A percentile compares a stretch with the other conserved stretches of the same genome.
Evolutionary conservation across 2,329 filamentous ascomycete species (phyloP).

Genomic region (Pyrenophora tritici-repentis): DNA sequence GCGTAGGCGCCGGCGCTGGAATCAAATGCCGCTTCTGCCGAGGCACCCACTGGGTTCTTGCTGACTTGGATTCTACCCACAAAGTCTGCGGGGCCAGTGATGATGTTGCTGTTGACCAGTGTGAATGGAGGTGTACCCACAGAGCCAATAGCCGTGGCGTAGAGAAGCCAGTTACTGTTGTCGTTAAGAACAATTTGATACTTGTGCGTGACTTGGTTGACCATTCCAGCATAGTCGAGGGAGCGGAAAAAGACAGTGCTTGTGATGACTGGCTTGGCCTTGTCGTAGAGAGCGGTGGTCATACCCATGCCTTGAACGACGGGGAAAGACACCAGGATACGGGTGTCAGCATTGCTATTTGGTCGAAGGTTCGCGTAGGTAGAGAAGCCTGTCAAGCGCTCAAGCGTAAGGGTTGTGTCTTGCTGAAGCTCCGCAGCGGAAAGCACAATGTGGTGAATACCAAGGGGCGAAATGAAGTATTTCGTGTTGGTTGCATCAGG

Average conservation of each 20-base stretch:
- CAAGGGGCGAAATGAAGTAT: conserved; percentile 83
- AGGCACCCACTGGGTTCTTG: conserved; percentile 66
- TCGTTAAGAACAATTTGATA: conserved; percentile 54
- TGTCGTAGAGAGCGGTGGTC: conserved; percentile 76
- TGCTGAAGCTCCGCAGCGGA: conserved; percentile 75
- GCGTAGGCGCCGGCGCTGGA: conserved; percentile 77
- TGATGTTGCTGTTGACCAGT: conserved; percentile 67
- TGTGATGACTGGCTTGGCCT: conserved; percentile 71
- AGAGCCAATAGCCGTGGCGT: conserved; percentile 66
- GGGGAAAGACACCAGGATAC: conserved; percentile 73
- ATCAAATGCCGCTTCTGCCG: conserved; percentile 74
- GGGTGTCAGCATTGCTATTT: conserved; percentile 55
- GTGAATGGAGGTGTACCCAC: conserved; percentile 68
- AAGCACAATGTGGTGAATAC: conserved; percentile 79
- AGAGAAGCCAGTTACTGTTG: conserved; percentile 74
- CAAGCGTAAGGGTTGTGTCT: conserved; percentile 61
- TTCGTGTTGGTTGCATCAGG: conserved; percentile 48
- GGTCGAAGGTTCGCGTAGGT: conserved; percentile 67
- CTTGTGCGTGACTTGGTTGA: conserved; percentile 48
- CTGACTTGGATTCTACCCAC: conserved; percentile 80
- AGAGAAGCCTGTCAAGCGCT: conserved; percentile 61
- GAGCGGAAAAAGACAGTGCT: conserved; percentile 76
- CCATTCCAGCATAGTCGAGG: conserved; percentile 51
- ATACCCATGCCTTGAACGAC: conserved; percentile 90
- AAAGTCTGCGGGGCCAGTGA: conserved; percentile 71